Evolutionary conservation across 2,329 filamentous ascomycete genomes (phyloP), one percentile per base, ranked within the genome.

Genomic region (Trichoderma arundinaceum): DNA sequence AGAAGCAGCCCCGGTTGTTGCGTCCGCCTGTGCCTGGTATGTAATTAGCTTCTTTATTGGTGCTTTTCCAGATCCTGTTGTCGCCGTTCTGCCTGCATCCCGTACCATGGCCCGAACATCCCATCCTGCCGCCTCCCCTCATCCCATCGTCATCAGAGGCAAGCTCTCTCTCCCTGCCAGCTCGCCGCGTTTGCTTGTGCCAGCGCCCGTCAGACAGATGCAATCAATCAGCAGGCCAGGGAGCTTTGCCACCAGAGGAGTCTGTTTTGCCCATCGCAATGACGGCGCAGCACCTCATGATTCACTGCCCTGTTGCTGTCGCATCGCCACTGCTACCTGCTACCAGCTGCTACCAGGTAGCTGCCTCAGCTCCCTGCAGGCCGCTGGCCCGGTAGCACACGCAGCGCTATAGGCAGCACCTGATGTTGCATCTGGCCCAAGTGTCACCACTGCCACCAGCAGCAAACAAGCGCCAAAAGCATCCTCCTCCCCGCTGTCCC

Each of bases 391-490:
- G 22, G 22, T 28, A 28, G 22, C 22, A 28, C 22, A 28, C 22
- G 28, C 48, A 33, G 48, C 48, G 15, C 17, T 41, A 39, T 17
- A 19, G 49, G 17, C 54, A 44, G 7, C n/a, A 19, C n/a, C 44
- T 28, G 22, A 28, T 28, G 22, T 28, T 28, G 22, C 22, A 28
- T 28, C 22, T 28, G 22, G 22, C 22, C 22, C 22, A 28, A 46
- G 1, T 22, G 17, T 46, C 44, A 46, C 44, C 17, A 22, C 44
- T 39, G 51, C 8, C 10, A 35, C 52, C 52, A 54, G 17, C 17
- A 54, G 52, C 52, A 54, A 54, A 39, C 51, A 54, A 54, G 52
- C 52, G 52, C 52, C 17, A 54, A 32, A 44, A 22, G 13, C 46
- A 32, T 13, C n/a, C 12, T 35, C 57, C 33, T 35, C 41, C 57